A percentile compares a stretch with the other conserved stretches of the same genome.
phyloP scores from a whole-genome alignment of 2,329 filamentous ascomycete genomes.

The Cladosporium sp. region DNA sequence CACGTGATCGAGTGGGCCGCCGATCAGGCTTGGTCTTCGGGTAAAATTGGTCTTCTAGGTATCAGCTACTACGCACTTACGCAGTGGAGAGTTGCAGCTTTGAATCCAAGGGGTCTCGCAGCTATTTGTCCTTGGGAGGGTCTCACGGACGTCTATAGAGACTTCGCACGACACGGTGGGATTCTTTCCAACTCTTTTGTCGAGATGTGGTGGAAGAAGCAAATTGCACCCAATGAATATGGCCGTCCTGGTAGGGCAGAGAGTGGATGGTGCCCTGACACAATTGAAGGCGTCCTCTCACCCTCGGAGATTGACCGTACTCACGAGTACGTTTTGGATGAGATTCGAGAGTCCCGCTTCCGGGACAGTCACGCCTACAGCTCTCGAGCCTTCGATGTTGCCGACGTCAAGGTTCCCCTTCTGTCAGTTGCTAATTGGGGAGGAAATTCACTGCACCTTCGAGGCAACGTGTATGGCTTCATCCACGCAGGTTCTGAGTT shows the following conservation, averaged over 20 bases:
- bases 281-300: constrained; percentile 55
- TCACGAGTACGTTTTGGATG: constrained; percentile 32
- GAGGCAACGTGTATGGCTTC: constrained; percentile 66
- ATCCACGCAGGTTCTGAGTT: constrained; percentile 59
- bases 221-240: constrained; percentile 66
- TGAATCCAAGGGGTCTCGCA: constrained; percentile 37
- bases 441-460: constrained; percentile 63
- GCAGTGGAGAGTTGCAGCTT: constrained; percentile 37
- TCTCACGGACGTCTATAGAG: constrained; percentile 41
- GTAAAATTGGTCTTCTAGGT: constrained; percentile 39
- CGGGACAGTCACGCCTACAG: constrained; percentile 62
- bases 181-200: constrained; percentile 41
- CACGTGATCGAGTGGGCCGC: constrained; percentile 41
- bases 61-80: constrained; percentile 39
- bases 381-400: constrained; percentile 60
- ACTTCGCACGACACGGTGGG: constrained; percentile 42
- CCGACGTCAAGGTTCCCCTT: constrained; percentile 63
- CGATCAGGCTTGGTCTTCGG: constrained; percentile 39
- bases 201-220: constrained; percentile 62
- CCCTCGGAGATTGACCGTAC: constrained; percentile 50
- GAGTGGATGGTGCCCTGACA: constrained; percentile 41
- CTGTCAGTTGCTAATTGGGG: constrained; percentile 68
- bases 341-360: constrained; percentile 46
- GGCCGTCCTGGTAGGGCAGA: constrained; percentile 44
- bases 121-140: constrained; percentile 44